Evolutionary conservation across 257 asterid genomes (phyloP).

Genomic region (Leonotis leonurus): DNA sequence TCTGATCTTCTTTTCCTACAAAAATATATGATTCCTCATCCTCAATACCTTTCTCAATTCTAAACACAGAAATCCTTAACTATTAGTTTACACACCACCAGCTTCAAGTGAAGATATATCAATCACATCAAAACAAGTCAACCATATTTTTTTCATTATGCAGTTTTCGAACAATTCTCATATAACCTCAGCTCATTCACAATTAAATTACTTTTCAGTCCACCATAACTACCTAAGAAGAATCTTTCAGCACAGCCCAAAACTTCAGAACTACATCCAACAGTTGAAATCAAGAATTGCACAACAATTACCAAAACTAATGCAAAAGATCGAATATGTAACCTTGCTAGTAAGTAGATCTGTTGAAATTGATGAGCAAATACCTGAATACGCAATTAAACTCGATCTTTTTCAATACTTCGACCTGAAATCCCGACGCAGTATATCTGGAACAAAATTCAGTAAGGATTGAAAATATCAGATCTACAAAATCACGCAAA

Average conservation of each 20-base stretch:
- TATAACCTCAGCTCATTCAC: background rate
- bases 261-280: background rate
- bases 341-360: constrained; percentile 14
- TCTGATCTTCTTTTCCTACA: constrained; percentile 21
- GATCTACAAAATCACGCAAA: constrained; percentile 8
- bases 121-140: background rate
- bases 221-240: too few relatives aligned
- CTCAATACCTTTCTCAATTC: background rate
- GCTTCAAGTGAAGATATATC: background rate
- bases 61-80: background rate
- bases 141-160: background rate
- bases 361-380: background rate
- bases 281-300: background rate
- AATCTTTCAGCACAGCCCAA: background rate
- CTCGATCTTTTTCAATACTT: background rate
- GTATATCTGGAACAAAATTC: constrained; percentile 2
- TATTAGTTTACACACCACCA: background rate
- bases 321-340: background rate
- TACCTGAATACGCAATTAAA: constrained; percentile 1
- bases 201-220: background rate
- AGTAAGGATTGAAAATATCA: constrained; percentile 7
- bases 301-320: background rate
- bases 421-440: constrained; percentile 6
- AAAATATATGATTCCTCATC: background rate
- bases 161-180: background rate